Percentiles rank a stretch among this genome's conserved stretches.
phyloP scores from a whole-genome alignment of 2,329 filamentous ascomycete genomes.

The Pseudogymnoascus sp. region DNA sequence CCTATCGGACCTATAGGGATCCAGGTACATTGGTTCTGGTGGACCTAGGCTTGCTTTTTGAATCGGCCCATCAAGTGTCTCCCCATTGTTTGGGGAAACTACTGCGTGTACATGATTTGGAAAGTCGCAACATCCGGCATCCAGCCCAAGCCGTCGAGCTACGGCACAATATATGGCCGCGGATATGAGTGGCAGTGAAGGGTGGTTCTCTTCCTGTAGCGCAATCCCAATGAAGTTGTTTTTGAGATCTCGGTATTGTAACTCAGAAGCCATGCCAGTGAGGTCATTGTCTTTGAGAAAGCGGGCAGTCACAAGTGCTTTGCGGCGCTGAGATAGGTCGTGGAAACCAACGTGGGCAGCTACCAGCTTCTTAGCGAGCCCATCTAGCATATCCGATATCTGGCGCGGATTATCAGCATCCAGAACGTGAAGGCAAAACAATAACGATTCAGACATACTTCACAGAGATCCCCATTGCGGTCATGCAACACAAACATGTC shows the following conservation, averaged over 20 bases:
- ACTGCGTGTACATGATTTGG: slow-evolving; percentile 81
- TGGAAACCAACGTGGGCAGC: slow-evolving; percentile 43
- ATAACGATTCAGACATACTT: slow-evolving; percentile 35
- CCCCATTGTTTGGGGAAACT: slow-evolving; percentile 51
- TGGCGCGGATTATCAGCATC: slow-evolving; percentile 25
- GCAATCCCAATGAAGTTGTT: slow-evolving; percentile 86
- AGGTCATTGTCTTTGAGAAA: slow-evolving; percentile 64
- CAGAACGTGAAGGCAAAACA: neutral
- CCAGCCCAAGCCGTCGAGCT: slow-evolving; percentile 63
- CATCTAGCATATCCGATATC: slow-evolving; percentile 57
- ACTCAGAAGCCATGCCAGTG: slow-evolving; percentile 56
- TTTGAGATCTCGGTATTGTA: slow-evolving; percentile 67
- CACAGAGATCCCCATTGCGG: slow-evolving; percentile 61
- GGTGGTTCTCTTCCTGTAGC: slow-evolving; percentile 61
- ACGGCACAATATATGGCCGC: slow-evolving; percentile 79
- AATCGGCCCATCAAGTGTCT: slow-evolving; percentile 49
- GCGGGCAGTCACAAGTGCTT: slow-evolving; percentile 56
- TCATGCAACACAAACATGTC: slow-evolving; percentile 82
- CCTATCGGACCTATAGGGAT: slow-evolving; percentile 63
- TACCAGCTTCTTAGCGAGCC: slow-evolving; percentile 49
- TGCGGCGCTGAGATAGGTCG: slow-evolving; percentile 51
- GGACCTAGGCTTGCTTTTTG: slow-evolving; percentile 30
- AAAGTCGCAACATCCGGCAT: slow-evolving; percentile 70
- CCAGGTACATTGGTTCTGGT: slow-evolving; percentile 63
- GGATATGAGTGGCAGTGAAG: slow-evolving; percentile 78